These are phyloP conservation scores for Jaminaea rosea DNA, from an alignment of 1,284 basidiomycete species.

Conservation along the genomic window DNA sequence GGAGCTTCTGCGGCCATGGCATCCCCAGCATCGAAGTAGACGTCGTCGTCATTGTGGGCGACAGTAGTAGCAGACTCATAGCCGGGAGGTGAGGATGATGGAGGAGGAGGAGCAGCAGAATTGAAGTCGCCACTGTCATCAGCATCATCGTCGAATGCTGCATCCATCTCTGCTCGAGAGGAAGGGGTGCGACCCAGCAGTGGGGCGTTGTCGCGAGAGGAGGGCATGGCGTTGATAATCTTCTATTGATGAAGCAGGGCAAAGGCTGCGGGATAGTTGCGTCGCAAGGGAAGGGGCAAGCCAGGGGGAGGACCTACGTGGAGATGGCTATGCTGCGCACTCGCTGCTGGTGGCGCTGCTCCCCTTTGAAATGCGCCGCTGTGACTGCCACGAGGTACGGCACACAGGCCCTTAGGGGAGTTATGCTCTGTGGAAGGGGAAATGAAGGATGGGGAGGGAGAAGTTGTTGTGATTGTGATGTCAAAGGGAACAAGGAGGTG, in stretches of 20 bases:
- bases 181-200: neutral
- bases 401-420: no score
- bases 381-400: no score
- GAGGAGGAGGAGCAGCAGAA: neutral
- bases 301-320: no score
- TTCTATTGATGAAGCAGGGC: neutral
- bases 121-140: slow-evolving; percentile 4
- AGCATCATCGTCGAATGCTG: slow-evolving; percentile 15
- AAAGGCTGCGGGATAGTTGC: neutral
- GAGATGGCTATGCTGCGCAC: no score
- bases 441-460: no score
- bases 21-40: slow-evolving; percentile 40
- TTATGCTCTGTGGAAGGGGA: no score
- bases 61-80: neutral
- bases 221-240: neutral
- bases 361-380: no score
- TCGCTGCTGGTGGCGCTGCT: neutral
- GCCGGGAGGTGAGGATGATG: neutral
- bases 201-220: neutral
- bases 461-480: no score
- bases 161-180: slow-evolving; percentile 10
- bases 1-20: slow-evolving; percentile 13
- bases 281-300: no score
- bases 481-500: no score
- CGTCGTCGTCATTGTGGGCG: slow-evolving; percentile 11